Evolutionary conservation across 1,284 basidiomycete species (phyloP).

Genomic region (Rugosomyces carneus): DNA sequence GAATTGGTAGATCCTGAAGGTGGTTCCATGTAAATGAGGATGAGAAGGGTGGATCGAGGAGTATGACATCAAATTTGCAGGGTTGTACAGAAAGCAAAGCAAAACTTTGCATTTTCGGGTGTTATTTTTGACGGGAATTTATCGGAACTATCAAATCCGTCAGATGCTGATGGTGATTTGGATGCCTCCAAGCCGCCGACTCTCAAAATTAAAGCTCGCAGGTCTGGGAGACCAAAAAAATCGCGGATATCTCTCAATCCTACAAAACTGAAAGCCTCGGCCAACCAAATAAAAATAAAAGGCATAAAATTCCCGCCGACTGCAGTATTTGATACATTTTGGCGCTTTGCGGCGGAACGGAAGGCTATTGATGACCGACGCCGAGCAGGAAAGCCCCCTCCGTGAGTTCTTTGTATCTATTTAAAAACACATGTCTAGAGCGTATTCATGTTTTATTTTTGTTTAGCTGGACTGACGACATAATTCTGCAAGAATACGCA

Average conservation of each 20-base stretch:
- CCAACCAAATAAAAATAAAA: constrained; percentile 27
- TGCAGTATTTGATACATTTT: constrained; percentile 54
- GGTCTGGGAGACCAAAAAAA: background rate
- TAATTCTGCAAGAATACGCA: constrained; percentile 38
- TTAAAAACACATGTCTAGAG: background rate
- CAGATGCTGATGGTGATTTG: constrained; percentile 1
- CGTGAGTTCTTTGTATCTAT: constrained; percentile 37
- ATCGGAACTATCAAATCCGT: constrained; percentile 7
- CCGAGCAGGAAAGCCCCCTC: constrained; percentile 37
- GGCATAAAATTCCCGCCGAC: constrained; percentile 36
- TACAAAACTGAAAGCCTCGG: background rate
- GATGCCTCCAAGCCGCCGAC: background rate
- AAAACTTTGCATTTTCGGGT: background rate
- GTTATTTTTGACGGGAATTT: background rate
- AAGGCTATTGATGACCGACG: constrained; percentile 50
- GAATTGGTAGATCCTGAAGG: constrained; percentile 77
- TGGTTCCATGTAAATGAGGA: constrained; percentile 82
- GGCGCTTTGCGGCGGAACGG: constrained; percentile 49
- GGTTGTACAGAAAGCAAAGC: constrained; percentile 47
- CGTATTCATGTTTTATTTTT: constrained; percentile 4
- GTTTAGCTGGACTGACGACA: constrained; percentile 52
- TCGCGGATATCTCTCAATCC: background rate
- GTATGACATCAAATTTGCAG: constrained; percentile 86
- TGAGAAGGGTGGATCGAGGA: constrained; percentile 86
- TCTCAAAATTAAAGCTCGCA: background rate